Evolutionary conservation across 169 alveolate species (phyloP).

Genomic region (Plasmodium coatneyi): DNA sequence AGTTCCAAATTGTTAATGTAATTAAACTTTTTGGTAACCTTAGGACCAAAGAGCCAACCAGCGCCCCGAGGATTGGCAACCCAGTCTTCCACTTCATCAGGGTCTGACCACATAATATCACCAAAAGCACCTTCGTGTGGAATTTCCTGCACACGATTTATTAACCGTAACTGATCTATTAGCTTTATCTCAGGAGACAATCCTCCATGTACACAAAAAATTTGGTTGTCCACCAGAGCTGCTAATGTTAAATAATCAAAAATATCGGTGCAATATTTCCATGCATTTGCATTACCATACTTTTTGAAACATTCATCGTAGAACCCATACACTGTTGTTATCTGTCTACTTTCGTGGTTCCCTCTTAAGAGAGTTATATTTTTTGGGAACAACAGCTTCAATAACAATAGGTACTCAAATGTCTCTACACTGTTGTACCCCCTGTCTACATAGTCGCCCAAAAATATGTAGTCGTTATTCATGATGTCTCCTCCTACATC

Average conservation of each 20-base stretch:
- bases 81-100: slow-evolving; percentile 99
- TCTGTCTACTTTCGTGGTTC: slow-evolving; percentile 98
- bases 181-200: slow-evolving; percentile 95
- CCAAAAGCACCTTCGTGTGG: slow-evolving; percentile 99
- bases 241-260: slow-evolving; percentile 98
- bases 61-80: slow-evolving; percentile 99
- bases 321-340: slow-evolving; percentile 99
- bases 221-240: slow-evolving; percentile 96
- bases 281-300: slow-evolving; percentile 98
- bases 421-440: slow-evolving; percentile 99
- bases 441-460: slow-evolving; percentile 99
- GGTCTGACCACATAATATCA: slow-evolving; percentile 99
- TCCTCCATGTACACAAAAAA: slow-evolving; percentile 99
- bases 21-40: slow-evolving; percentile 94
- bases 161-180: slow-evolving; percentile 94
- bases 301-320: slow-evolving; percentile 99
- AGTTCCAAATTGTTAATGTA: slow-evolving; percentile 94
- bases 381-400: slow-evolving; percentile 97
- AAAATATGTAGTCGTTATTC: slow-evolving; percentile 95
- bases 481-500: slow-evolving; percentile 89
- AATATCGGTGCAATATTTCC: slow-evolving; percentile 98
- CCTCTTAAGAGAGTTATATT: slow-evolving; percentile 97
- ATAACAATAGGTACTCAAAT: slow-evolving; percentile 95
- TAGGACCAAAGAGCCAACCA: slow-evolving; percentile 99
- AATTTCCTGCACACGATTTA: slow-evolving; percentile 96